Evolutionary conservation across 2,329 filamentous ascomycete genomes (phyloP).

Genomic region (Aspergillus novoparasiticus): DNA sequence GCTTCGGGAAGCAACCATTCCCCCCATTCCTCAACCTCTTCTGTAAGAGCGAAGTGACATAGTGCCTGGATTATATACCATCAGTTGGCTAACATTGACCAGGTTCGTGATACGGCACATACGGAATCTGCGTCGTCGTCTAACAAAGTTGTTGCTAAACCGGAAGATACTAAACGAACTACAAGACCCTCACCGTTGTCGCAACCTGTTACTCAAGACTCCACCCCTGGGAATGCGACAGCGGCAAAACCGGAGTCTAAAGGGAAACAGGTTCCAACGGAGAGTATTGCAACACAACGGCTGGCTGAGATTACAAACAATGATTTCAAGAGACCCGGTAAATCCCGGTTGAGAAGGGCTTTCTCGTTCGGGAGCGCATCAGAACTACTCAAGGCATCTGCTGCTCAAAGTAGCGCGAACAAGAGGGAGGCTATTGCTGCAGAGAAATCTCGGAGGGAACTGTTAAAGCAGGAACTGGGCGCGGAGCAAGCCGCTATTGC

Average conservation of each 20-base stretch:
- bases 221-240: conserved; percentile 26
- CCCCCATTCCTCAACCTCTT: conserved; percentile 59
- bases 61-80: not conserved
- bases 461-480: conserved; percentile 69
- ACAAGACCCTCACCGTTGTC: conserved; percentile 73
- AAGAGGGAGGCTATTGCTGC: conserved; percentile 50
- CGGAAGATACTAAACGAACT: conserved; percentile 67
- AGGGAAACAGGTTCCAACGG: conserved; percentile 36
- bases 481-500: conserved; percentile 91
- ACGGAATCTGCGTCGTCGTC: conserved; percentile 23
- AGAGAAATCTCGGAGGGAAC: conserved; percentile 66
- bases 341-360: conserved; percentile 81
- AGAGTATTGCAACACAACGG: conserved; percentile 78
- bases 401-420: conserved; percentile 61
- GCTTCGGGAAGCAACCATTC: conserved; percentile 67
- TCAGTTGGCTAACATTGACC: conserved; percentile 6
- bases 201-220: conserved; percentile 61
- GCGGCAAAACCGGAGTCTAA: conserved; percentile 23
- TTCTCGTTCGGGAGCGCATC: conserved; percentile 97
- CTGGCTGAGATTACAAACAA: conserved; percentile 85
- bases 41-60: conserved; percentile 56
- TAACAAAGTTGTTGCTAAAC: conserved; percentile 51
- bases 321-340: conserved; percentile 75
- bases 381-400: conserved; percentile 77
- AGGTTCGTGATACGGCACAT: conserved; percentile 28